Evolutionary conservation across 306 rosid species (phyloP).

Genomic region (Cercis canadensis): DNA sequence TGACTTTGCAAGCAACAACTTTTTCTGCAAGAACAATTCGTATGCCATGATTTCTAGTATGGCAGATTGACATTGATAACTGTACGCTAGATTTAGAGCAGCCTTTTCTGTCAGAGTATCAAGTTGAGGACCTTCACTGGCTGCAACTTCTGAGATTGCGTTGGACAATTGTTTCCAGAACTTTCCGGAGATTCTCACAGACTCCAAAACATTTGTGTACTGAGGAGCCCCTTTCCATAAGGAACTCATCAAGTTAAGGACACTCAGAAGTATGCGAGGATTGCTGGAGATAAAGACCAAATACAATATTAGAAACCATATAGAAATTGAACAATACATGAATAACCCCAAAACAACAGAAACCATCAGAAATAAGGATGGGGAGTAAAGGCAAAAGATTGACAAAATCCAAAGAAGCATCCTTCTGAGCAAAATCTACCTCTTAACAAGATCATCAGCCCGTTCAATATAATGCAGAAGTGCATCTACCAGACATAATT

Average conservation of each 20-base stretch:
- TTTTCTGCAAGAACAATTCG: constrained; percentile 83
- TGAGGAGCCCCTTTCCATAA: constrained; percentile 89
- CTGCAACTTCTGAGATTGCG: constrained; percentile 46
- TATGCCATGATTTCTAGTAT: constrained; percentile 74
- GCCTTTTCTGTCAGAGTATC: constrained; percentile 51
- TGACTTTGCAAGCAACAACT: constrained; percentile 70
- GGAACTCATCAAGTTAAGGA: constrained; percentile 75
- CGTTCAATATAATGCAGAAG: constrained; percentile 58
- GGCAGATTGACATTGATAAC: constrained; percentile 73
- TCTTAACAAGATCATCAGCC: constrained; percentile 55
- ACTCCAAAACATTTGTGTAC: constrained; percentile 62
- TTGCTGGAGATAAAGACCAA: constrained; percentile 60
- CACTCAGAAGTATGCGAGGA: constrained; percentile 64
- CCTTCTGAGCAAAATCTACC: constrained; percentile 46
- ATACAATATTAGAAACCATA: constrained; percentile 29
- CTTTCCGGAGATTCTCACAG: constrained; percentile 58
- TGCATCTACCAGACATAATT: constrained; percentile 56
- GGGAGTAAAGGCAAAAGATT: constrained; percentile 18
- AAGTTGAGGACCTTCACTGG: constrained; percentile 44
- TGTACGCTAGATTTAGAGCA: constrained; percentile 59
- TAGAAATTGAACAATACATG: constrained; percentile 14
- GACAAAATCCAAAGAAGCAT: constrained; percentile 9
- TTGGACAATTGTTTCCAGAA: constrained; percentile 69
- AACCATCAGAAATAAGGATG: constrained; percentile 7
- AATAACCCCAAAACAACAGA: constrained; percentile 21